phyloP scores from a whole-genome alignment of 73 alveolate genomes.

The Paraurostyla sp. region DNA sequence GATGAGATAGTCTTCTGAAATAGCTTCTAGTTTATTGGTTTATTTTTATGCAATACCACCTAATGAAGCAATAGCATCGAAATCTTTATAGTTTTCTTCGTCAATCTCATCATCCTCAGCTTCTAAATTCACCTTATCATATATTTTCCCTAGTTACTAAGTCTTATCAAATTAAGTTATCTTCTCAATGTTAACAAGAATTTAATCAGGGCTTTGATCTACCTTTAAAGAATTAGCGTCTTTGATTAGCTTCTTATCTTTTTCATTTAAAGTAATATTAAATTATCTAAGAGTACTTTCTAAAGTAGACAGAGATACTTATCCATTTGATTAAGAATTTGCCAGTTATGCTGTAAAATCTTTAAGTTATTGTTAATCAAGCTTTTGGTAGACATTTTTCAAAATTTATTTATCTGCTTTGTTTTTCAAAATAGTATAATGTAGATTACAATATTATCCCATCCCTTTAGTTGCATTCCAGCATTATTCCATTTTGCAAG shows the following conservation, averaged over 20 bases:
- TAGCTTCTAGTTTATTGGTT: slow-evolving; percentile 17
- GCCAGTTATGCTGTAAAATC: slow-evolving; percentile 18
- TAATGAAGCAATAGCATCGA: slow-evolving; percentile 49
- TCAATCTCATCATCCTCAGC: slow-evolving; percentile 50
- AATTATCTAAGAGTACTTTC: background rate
- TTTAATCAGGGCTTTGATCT: slow-evolving; percentile 3
- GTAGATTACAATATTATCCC: slow-evolving; percentile 73
- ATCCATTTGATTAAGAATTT: background rate
- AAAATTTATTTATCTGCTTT: slow-evolving; percentile 27
- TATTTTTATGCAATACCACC: slow-evolving; percentile 28
- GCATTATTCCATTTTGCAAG: slow-evolving; percentile 64
- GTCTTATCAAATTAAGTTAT: slow-evolving; percentile 21
- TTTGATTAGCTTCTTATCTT: slow-evolving; percentile 43
- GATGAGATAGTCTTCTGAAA: slow-evolving; percentile 40
- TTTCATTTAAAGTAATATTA: slow-evolving; percentile 16
- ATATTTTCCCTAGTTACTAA: slow-evolving; percentile 5
- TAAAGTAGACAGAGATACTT: background rate
- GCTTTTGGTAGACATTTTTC: background rate
- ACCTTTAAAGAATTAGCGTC: slow-evolving; percentile 44
- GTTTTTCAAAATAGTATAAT: slow-evolving; percentile 55
- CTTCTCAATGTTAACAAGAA: slow-evolving; percentile 23
- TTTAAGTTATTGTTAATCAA: slow-evolving; percentile 30
- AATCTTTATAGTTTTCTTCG: slow-evolving; percentile 41
- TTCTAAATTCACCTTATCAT: slow-evolving; percentile 24
- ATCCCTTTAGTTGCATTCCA: slow-evolving; percentile 76